phyloP scores from a whole-genome alignment of 129 eudicot genomes.

The Centella asiatica region DNA sequence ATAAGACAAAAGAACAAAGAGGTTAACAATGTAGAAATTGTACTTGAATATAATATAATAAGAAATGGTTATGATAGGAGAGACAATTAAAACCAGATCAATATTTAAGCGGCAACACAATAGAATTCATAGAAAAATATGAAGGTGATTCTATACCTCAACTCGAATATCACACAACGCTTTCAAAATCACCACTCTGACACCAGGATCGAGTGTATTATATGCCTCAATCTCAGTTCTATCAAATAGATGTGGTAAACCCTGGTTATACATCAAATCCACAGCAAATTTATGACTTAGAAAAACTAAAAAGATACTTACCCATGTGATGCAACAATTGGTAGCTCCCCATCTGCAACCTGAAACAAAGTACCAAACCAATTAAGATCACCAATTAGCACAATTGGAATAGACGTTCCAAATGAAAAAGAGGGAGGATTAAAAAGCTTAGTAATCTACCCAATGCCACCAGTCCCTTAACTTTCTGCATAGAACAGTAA shows the following conservation, averaged over 20 bases:
- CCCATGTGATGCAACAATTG: slow-evolving; percentile 95
- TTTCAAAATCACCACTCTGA: slow-evolving; percentile 81
- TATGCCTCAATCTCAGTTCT: slow-evolving; percentile 88
- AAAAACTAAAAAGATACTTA: slow-evolving; percentile 28
- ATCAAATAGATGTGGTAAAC: slow-evolving; percentile 12
- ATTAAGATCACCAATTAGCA: slow-evolving; percentile 2
- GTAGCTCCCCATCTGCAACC: slow-evolving; percentile 98
- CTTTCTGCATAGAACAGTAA: slow-evolving; percentile 88
- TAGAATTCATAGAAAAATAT: background rate
- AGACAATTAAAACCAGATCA: background rate
- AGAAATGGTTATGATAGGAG: background rate
- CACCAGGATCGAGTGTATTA: slow-evolving; percentile 68
- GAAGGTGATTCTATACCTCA: slow-evolving; percentile 42
- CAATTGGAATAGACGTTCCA: background rate
- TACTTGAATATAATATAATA: no score
- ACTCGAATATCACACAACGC: slow-evolving; percentile 97
- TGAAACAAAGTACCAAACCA: slow-evolving; percentile 25
- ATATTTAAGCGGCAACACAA: background rate
- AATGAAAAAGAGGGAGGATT: background rate
- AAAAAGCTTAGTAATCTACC: slow-evolving; percentile 36
- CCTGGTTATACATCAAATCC: slow-evolving; percentile 8
- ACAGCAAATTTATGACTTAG: background rate
- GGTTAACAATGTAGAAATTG: no score
- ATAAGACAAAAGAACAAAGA: no score
- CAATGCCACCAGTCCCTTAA: slow-evolving; percentile 99